Base-by-base conservation (phyloP, 768 basidiomycete genomes). In the Trametes villosa region DNA sequence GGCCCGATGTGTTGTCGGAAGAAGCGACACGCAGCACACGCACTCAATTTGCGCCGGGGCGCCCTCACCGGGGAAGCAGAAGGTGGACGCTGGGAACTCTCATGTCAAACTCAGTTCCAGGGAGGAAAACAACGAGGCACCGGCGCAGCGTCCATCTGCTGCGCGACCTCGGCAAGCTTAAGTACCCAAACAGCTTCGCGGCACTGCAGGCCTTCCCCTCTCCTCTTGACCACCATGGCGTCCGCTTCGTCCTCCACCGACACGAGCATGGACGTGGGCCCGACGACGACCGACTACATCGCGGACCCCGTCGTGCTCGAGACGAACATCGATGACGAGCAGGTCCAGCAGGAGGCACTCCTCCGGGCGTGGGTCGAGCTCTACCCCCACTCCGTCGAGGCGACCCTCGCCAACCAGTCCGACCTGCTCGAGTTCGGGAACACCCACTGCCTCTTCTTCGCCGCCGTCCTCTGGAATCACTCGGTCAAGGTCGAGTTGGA, bases 391-490 rank as follows among this genome's bases (percentile, higher is more conserved):
- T 60, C 53, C 30, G 59, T 63, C 30, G 65, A 66, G 29, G 55
- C 53, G 2, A 20, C 53, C 17, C 26, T 57, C 4, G 50, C 56
- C 0, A 40, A 46, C 6, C 26, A 56, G 13, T 29, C 62, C 0
- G 45, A 40, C 8, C 24, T 56, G 20, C 52, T 54, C 34, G 42
- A 52, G 1, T 66, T 66, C 18, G 55, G 48, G n/a, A 45, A 60
- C 52, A 38, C 52, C 17, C 46, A 63, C 22, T 63, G 62, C 20
- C 45, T 66, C 0, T 41, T 63, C 27, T 63, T 60, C 30, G 62
- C 65, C 48, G 65, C 62, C 36, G 48, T 66, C 4, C 58, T 47
- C 6, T 51, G 50, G 50, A 33, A 20, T 24, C 50, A 34, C 27
- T 4, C 20, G 4, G 22, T 22, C 48, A 20, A 9, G 9, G 11